These are phyloP conservation scores for Sporothrix euskadiensis DNA, from an alignment of 2,329 filamentous ascomycete species.

Conservation along the genomic window DNA sequence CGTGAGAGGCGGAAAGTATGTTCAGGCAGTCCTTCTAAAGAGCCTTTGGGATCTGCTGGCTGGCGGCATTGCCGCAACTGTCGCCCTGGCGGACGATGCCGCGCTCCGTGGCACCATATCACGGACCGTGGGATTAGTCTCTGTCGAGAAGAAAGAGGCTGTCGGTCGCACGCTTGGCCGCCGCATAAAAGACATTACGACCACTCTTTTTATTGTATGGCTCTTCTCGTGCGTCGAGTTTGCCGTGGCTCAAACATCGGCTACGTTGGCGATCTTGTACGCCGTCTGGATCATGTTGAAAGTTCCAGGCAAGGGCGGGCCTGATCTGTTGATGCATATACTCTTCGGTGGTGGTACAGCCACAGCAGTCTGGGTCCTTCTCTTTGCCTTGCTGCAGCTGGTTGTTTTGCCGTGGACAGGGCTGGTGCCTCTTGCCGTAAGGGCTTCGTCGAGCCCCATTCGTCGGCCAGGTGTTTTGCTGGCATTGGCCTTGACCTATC, in stretches of 20 bases:
- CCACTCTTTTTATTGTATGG: conserved; percentile 35
- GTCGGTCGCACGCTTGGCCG: conserved; percentile 22
- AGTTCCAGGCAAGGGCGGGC: conserved; percentile 29
- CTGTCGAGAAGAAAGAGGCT: background rate
- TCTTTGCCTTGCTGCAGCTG: conserved; percentile 29
- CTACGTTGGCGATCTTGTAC: conserved; percentile 37
- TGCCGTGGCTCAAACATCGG: conserved; percentile 37
- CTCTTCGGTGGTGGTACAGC: conserved; percentile 27
- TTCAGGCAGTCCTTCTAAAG: conserved; percentile 27
- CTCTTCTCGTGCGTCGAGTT: conserved; percentile 38
- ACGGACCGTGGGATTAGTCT: background rate
- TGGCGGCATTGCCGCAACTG: conserved; percentile 23
- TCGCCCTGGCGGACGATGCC: conserved; percentile 17
- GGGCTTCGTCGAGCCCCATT: background rate
- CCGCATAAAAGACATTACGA: conserved; percentile 23
- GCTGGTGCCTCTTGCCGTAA: conserved; percentile 31
- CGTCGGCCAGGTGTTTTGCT: conserved; percentile 33
- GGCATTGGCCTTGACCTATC: conserved; percentile 23
- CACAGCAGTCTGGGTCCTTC: conserved; percentile 7
- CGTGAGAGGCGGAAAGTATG: background rate
- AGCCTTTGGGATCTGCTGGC: conserved; percentile 29
- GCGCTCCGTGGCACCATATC: background rate
- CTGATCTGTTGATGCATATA: conserved; percentile 24
- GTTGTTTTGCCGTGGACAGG: conserved; percentile 23
- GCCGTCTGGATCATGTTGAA: conserved; percentile 29